Conservation (phyloP, 306 rosid genomes). For the cucumber (Cucumis sativus) region Cucumber_9930_V3 NC_026661.2:16572001-16572500, state of each 20-base stretch:
- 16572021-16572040: slow-evolving; percentile 3
- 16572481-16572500: neutral
- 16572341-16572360: neutral
- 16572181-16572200: neutral
- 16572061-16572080: neutral
- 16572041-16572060: slow-evolving; percentile 4
- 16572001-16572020: slow-evolving; percentile 9
- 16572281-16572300: neutral
- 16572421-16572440: neutral
- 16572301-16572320: neutral
- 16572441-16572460: neutral
- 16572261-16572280: neutral
- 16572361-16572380: neutral
- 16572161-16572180: neutral
- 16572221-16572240: neutral
- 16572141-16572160: neutral
- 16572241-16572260: neutral
- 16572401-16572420: neutral
- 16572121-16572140: neutral
- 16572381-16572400: neutral
- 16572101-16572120: neutral
- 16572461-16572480: neutral
- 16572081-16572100: neutral
- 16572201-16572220: neutral
- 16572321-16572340: neutral